Evolutionary conservation across 2,329 filamentous ascomycete genomes (phyloP).

Genomic region (Claviceps sorghi): DNA sequence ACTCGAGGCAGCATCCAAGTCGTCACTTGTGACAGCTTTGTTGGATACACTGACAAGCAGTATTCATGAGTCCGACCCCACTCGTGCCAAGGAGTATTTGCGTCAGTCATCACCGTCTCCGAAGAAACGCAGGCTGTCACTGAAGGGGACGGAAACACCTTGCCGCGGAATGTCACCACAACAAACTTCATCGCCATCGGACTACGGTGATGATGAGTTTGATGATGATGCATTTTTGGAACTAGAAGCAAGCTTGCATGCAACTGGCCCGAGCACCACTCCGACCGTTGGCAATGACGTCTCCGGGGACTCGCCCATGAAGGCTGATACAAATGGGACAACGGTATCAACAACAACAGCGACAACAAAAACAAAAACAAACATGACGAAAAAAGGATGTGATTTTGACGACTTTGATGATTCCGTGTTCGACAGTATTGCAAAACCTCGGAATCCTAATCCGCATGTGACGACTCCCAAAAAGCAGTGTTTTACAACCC

Average conservation of each 20-base stretch:
- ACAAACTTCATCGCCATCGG: conserved; percentile 20
- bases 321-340: background rate
- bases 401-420: conserved; percentile 56
- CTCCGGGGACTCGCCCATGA: background rate
- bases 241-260: conserved; percentile 30
- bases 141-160: conserved; percentile 13
- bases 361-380: background rate
- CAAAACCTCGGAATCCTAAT: conserved; percentile 7
- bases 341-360: background rate
- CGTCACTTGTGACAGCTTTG: conserved; percentile 45
- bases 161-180: conserved; percentile 6
- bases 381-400: conserved; percentile 15
- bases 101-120: conserved; percentile 29
- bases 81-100: conserved; percentile 15
- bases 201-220: conserved; percentile 42
- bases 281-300: conserved; percentile 19
- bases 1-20: conserved; percentile 37
- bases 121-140: conserved; percentile 21
- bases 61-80: conserved; percentile 28
- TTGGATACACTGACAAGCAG: conserved; percentile 49
- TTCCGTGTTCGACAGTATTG: conserved; percentile 36
- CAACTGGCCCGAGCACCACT: conserved; percentile 4
- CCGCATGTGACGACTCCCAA: conserved; percentile 5
- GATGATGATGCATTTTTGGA: conserved; percentile 46
- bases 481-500: conserved; percentile 4